Evolutionary conservation across 2,329 filamentous ascomycete species (phyloP).

Genomic region (Cladobotryum protrusum): DNA sequence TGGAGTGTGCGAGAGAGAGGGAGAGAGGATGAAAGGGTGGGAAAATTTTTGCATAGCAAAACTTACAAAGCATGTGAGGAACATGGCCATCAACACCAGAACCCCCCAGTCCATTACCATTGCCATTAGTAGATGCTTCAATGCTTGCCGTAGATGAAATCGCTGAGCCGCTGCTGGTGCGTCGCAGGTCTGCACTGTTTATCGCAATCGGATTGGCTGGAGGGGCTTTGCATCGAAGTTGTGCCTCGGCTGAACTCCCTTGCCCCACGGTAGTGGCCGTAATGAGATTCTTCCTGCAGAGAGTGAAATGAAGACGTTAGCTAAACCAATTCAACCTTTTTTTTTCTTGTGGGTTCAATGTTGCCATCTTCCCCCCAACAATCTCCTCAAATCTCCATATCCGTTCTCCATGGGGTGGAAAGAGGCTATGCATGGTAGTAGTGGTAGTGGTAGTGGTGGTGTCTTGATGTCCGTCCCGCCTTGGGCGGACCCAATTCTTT

Average conservation of each 20-base stretch:
- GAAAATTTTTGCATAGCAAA: too few relatives aligned
- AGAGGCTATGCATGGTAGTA: background rate
- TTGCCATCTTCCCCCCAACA: background rate
- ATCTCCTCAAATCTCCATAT: background rate
- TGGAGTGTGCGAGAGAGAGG: too few relatives aligned
- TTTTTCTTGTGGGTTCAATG: background rate
- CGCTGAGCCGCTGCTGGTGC: conserved; percentile 30
- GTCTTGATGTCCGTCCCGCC: background rate
- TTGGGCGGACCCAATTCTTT: too few relatives aligned
- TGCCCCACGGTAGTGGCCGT: conserved; percentile 32
- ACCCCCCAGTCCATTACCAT: conserved; percentile 15
- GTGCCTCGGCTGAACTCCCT: conserved; percentile 38
- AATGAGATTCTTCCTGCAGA: conserved; percentile 37
- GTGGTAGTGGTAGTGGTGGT: background rate
- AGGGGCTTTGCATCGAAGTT: conserved; percentile 34
- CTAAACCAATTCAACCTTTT: background rate
- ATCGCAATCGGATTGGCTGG: conserved; percentile 23
- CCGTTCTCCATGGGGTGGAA: background rate
- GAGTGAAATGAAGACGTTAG: too few relatives aligned
- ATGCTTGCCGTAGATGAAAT: conserved; percentile 26
- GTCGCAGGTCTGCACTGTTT: conserved; percentile 32
- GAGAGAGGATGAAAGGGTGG: too few relatives aligned
- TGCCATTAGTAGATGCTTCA: conserved; percentile 17
- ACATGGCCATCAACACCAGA: conserved; percentile 36
- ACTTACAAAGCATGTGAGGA: conserved; percentile 45